phyloP scores from a whole-genome alignment of 768 basidiomycete species.

The Leucocoprinus sp. region DNA sequence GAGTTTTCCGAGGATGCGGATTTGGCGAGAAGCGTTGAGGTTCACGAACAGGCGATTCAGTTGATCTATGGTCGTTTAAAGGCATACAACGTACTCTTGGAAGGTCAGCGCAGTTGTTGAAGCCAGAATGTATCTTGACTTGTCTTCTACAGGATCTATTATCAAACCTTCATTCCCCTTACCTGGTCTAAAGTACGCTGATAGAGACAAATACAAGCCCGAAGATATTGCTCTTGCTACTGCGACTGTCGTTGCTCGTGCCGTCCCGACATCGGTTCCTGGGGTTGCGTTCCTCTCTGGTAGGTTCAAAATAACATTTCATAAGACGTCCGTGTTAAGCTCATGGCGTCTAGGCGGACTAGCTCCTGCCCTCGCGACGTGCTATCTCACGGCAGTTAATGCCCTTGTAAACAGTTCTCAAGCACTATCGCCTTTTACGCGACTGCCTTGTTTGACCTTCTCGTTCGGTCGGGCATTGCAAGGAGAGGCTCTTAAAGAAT shows the following conservation, averaged over 20 bases:
- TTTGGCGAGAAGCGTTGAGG: conserved; percentile 34
- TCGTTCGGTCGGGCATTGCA: conserved; percentile 45
- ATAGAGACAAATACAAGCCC: conserved; percentile 26
- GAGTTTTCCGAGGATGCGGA: conserved; percentile 42
- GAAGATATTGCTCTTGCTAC: conserved; percentile 39
- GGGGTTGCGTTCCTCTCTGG: conserved; percentile 44
- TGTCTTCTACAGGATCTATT: conserved; percentile 29
- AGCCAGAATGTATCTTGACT: not conserved
- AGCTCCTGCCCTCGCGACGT: conserved; percentile 29
- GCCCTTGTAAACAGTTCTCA: conserved; percentile 25
- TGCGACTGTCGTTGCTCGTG: conserved; percentile 34
- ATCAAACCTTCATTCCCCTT: conserved; percentile 48
- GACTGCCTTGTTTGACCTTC: conserved; percentile 38
- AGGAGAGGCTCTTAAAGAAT: conserved; percentile 38
- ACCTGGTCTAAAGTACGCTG: conserved; percentile 35
- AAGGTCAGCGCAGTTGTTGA: conserved; percentile 24
- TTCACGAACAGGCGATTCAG: conserved; percentile 37
- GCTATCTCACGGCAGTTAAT: conserved; percentile 35
- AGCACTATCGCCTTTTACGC: conserved; percentile 26
- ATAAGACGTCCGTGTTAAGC: not conserved
- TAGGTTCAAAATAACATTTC: conserved; percentile 14
- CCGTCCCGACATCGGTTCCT: conserved; percentile 38
- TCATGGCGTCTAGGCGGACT: conserved; percentile 29
- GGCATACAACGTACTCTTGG: conserved; percentile 38
- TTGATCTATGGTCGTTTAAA: conserved; percentile 38